A percentile compares a stretch with the other conserved stretches of the same genome.
Evolutionary conservation across 2,329 filamentous ascomycete genomes (phyloP).

Genomic region (Boeremia exigua): DNA sequence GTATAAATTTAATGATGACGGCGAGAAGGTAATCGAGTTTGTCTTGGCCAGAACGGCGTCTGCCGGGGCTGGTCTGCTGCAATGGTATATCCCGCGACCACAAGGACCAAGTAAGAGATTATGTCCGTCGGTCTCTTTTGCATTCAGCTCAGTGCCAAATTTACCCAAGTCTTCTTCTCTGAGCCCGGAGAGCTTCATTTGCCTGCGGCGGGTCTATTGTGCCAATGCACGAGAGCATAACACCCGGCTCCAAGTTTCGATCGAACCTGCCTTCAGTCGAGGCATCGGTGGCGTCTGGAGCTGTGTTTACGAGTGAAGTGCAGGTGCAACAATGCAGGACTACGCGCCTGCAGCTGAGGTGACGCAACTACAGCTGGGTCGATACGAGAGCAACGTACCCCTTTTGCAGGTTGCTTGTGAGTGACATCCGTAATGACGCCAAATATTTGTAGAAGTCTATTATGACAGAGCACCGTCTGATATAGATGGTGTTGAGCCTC

Average conservation of each 20-base stretch:
- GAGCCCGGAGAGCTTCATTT: not conserved
- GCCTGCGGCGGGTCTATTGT: not conserved
- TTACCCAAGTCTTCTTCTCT: not conserved
- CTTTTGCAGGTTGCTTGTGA: not conserved
- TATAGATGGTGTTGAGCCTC: conserved; percentile 2
- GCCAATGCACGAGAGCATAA: not conserved
- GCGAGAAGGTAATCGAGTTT: conserved; percentile 38
- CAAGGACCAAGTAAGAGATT: conserved; percentile 2
- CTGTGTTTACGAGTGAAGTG: not conserved
- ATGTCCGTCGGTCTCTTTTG: not conserved
- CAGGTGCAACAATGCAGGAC: not conserved
- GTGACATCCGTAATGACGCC: conserved; percentile 8
- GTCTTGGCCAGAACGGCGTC: conserved; percentile 35
- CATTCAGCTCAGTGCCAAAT: conserved; percentile 1
- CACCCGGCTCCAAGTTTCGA: not conserved
- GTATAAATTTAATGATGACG: conserved; percentile 45
- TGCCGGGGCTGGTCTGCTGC: conserved; percentile 28
- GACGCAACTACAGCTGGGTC: not conserved
- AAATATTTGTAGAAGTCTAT: conserved; percentile 2
- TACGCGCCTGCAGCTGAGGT: not conserved
- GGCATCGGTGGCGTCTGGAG: too few relatives aligned
- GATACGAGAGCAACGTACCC: not conserved
- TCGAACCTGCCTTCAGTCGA: not conserved
- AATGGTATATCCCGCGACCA: conserved; percentile 48
- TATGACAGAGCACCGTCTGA: conserved; percentile 2